Evolutionary conservation across 2,329 filamentous ascomycete species (phyloP).

Genomic region (Trichoderma citrinoviride): DNA sequence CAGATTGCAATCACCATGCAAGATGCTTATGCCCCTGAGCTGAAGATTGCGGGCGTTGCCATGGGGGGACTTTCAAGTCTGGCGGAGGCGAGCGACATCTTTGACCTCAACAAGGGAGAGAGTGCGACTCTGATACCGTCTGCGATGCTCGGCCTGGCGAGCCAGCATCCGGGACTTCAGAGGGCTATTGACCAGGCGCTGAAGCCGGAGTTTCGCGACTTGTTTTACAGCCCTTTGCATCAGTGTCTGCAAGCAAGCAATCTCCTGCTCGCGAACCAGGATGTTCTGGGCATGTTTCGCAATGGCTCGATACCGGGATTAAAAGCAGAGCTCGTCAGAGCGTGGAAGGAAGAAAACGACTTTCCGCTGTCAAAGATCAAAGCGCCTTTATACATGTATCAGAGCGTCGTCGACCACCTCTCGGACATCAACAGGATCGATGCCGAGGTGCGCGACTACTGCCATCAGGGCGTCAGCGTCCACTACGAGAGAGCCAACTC

Average conservation of each 20-base stretch:
- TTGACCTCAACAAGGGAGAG: conserved; percentile 22
- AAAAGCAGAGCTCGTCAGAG: conserved; percentile 27
- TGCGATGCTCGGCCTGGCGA: conserved; percentile 26
- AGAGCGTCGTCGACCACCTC: conserved; percentile 46
- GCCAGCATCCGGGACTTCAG: conserved; percentile 24
- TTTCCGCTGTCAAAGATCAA: conserved; percentile 40
- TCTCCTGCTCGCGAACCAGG: conserved; percentile 31
- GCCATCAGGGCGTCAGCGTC: conserved; percentile 40
- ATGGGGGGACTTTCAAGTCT: conserved; percentile 26
- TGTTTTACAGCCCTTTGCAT: conserved; percentile 29
- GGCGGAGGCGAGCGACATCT: conserved; percentile 20
- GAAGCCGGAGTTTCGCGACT: conserved; percentile 27
- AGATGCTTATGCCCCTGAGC: conserved; percentile 28
- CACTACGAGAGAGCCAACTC: conserved; percentile 44
- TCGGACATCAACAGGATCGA: conserved; percentile 44
- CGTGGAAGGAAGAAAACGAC: conserved; percentile 29
- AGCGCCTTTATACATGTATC: conserved; percentile 51
- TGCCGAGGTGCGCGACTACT: conserved; percentile 41
- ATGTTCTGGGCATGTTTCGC: conserved; percentile 42
- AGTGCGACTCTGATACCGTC: conserved; percentile 27
- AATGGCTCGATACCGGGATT: conserved; percentile 31
- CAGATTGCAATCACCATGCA: conserved; percentile 19
- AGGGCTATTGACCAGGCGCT: conserved; percentile 24
- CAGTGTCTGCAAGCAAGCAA: conserved; percentile 29
- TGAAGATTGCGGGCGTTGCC: conserved; percentile 28